Evolutionary conservation across 148 eudicot species (phyloP).

Genomic region (Rhododendron vialii): DNA sequence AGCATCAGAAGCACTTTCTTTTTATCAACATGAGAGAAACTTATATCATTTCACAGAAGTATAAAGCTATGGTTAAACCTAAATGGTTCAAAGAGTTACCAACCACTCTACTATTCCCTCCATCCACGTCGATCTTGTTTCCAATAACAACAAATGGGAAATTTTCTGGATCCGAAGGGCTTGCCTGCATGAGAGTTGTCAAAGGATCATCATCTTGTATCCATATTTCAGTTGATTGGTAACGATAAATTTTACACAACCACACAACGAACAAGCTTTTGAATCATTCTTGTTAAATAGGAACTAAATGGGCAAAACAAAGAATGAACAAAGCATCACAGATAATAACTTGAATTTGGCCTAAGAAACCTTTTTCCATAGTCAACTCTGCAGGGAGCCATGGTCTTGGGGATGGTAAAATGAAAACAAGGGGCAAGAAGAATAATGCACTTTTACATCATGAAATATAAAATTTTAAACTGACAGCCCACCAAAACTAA

Average conservation of each 20-base stretch:
- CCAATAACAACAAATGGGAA: slow-evolving; percentile 97
- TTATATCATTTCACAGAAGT: not conserved
- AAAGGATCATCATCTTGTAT: not conserved
- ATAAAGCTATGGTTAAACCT: not conserved
- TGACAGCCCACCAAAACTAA: not conserved
- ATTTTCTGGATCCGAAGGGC: slow-evolving; percentile 94
- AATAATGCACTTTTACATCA: not conserved
- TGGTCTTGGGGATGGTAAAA: not conserved
- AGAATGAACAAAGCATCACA: not conserved
- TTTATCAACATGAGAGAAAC: slow-evolving; percentile 1
- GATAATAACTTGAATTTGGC: not conserved
- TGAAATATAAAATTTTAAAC: not conserved
- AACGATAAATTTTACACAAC: not conserved
- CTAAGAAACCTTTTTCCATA: not conserved
- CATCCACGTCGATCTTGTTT: slow-evolving; percentile 87
- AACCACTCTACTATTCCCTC: slow-evolving; percentile 92
- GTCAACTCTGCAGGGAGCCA: not conserved
- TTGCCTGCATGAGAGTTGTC: slow-evolving; percentile 54
- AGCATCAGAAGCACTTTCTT: slow-evolving; percentile 5
- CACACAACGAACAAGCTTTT: not conserved
- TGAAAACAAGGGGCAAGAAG: not conserved
- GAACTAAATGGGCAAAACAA: not conserved
- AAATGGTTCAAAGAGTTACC: slow-evolving; percentile 10
- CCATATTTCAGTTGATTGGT: not conserved
- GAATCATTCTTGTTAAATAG: not conserved